A percentile compares a stretch with the other conserved stretches of the same genome.
phyloP scores from a whole-genome alignment of 1,139 yeast species.

The Hansenula lynferdii region DNA sequence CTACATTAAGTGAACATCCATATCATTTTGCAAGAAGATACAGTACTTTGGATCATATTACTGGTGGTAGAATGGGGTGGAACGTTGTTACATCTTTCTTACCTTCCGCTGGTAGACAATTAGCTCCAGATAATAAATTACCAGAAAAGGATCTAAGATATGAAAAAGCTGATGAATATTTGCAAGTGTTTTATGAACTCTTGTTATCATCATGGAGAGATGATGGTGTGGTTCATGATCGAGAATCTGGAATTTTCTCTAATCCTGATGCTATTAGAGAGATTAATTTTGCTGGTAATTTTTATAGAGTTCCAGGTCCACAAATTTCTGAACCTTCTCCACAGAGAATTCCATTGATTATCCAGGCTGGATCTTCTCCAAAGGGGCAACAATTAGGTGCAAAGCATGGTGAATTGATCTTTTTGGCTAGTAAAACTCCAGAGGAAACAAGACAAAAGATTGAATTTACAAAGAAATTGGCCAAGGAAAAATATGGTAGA shows the following conservation, averaged over 20 bases:
- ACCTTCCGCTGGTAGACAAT: slow-evolving; percentile 35
- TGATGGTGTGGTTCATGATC: slow-evolving; percentile 32
- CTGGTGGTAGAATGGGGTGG: slow-evolving; percentile 40
- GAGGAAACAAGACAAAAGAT: slow-evolving; percentile 29
- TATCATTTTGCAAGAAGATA: slow-evolving; percentile 40
- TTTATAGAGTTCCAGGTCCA: slow-evolving; percentile 36
- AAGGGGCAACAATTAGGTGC: slow-evolving; percentile 40
- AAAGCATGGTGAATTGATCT: slow-evolving; percentile 36
- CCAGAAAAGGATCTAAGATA: slow-evolving; percentile 36
- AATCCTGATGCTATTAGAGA: slow-evolving; percentile 33
- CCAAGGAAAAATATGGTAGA: slow-evolving; percentile 27
- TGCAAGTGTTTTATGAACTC: slow-evolving; percentile 33
- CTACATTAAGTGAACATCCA: slow-evolving; percentile 38
- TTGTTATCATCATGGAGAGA: slow-evolving; percentile 40
- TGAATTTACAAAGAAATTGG: slow-evolving; percentile 25
- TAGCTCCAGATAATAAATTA: slow-evolving; percentile 29
- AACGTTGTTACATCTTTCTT: slow-evolving; percentile 37
- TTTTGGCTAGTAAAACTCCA: slow-evolving; percentile 29
- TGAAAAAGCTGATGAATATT: slow-evolving; percentile 33
- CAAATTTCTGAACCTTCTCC: slow-evolving; percentile 34
- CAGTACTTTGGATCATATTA: slow-evolving; percentile 38
- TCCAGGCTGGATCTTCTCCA: slow-evolving; percentile 42
- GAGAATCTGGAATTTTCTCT: slow-evolving; percentile 28
- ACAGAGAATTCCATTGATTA: slow-evolving; percentile 37
- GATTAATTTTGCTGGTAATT: slow-evolving; percentile 32